These are phyloP conservation scores for Raffaelea albimanens DNA, from an alignment of 2,329 filamentous ascomycete species.

Conservation along the genomic window DNA sequence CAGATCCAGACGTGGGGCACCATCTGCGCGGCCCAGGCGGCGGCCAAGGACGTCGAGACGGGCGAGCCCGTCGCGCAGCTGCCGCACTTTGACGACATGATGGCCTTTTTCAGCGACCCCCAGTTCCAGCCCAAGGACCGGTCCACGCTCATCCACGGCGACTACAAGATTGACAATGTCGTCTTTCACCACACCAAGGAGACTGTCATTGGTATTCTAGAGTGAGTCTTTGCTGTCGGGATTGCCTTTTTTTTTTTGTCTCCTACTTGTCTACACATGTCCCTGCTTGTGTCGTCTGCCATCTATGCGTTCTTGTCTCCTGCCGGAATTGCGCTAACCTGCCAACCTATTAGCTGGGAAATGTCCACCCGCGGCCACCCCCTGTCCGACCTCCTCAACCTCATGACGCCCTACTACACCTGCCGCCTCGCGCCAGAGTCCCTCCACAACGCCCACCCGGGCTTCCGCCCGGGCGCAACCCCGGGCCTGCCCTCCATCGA, in stretches of 20 bases:
- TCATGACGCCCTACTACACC: constrained; percentile 46
- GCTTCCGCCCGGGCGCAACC: constrained; percentile 53
- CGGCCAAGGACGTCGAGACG: constrained; percentile 67
- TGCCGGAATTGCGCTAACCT: not conserved
- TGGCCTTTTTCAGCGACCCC: constrained; percentile 65
- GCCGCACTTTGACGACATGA: constrained; percentile 72
- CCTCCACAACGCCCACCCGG: constrained; percentile 24
- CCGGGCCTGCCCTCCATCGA: constrained; percentile 41
- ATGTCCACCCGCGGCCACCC: constrained; percentile 98
- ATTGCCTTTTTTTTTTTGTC: no score
- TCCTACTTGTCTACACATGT: not conserved
- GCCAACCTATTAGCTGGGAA: constrained; percentile 57
- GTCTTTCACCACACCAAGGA: constrained; percentile 86
- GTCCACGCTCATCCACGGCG: constrained; percentile 77
- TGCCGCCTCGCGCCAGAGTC: constrained; percentile 17
- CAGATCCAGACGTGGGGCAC: constrained; percentile 76
- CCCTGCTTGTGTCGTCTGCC: not conserved
- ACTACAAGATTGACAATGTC: constrained; percentile 92
- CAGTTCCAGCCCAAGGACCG: constrained; percentile 66
- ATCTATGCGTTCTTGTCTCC: not conserved
- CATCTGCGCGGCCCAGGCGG: constrained; percentile 70
- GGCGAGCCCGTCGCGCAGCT: constrained; percentile 68
- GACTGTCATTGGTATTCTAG: constrained; percentile 81
- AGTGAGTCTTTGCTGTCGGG: constrained; percentile 40
- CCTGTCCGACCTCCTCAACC: constrained; percentile 79